Percentiles rank a stretch among this genome's conserved stretches.
phyloP scores from a whole-genome alignment of 2,329 filamentous ascomycete genomes.

The Trichoderma pleuroti region DNA sequence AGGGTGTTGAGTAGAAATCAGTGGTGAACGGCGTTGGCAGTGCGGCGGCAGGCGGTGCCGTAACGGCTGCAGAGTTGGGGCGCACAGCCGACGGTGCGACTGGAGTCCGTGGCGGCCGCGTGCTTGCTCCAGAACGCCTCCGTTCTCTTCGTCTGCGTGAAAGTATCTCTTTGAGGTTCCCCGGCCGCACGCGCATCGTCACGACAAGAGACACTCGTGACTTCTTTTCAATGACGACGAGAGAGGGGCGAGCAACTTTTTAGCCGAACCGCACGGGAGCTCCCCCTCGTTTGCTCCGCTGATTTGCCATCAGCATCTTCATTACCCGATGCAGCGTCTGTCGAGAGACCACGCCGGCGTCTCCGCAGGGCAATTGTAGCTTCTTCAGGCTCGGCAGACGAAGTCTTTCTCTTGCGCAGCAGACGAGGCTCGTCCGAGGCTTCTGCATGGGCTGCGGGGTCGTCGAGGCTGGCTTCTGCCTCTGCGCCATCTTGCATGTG shows the following conservation, averaged over 20 bases:
- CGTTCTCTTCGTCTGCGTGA: conserved; percentile 34
- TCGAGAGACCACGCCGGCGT: conserved; percentile 47
- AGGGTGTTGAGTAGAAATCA: conserved; percentile 67
- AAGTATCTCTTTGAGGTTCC: conserved; percentile 38
- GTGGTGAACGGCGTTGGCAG: conserved; percentile 57
- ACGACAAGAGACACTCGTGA: conserved; percentile 36
- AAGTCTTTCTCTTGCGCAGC: conserved; percentile 80
- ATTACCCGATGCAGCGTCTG: conserved; percentile 38
- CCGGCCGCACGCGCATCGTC: conserved; percentile 37
- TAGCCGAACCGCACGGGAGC: conserved; percentile 57
- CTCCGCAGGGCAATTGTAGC: conserved; percentile 50
- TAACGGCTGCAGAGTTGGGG: conserved; percentile 18
- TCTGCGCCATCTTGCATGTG: conserved; percentile 40
- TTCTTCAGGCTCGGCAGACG: conserved; percentile 62
- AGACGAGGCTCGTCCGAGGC: conserved; percentile 72
- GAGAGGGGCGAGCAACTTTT: conserved; percentile 45
- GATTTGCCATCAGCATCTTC: conserved; percentile 34
- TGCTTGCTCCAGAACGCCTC: conserved; percentile 26
- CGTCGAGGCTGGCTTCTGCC: conserved; percentile 69
- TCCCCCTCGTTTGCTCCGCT: conserved; percentile 30
- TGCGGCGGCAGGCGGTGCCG: conserved; percentile 9
- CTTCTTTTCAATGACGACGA: conserved; percentile 41
- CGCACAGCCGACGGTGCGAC: conserved; percentile 25
- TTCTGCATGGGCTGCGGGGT: conserved; percentile 67
- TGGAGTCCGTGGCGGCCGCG: conserved; percentile 27